Base-by-base conservation (phyloP, 306 rosid species). In the Citrullus mucosospermus region DNA sequence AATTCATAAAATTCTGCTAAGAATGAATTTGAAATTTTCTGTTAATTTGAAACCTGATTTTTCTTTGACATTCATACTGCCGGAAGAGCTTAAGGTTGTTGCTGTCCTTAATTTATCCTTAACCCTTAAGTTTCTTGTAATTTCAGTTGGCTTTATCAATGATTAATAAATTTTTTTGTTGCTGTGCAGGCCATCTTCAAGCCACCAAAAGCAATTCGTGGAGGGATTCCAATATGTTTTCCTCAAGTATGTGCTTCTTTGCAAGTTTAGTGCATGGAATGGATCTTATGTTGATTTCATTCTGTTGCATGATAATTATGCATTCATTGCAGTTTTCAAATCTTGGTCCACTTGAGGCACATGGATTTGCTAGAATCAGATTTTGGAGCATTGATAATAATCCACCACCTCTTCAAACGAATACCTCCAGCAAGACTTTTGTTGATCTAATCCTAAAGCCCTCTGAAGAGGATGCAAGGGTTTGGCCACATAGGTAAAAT, bases 151-250 rank as follows among this genome's bases (percentile, higher is more conserved):
- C 59, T 53, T 56, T 48, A 11, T 60, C 14, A 39, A 41, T 66
- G 41, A 63, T 36, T 70, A 58, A 66, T 48, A 51, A 43, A 8
- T 50, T 67, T 58, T 72, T 28, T 39, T 60, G 67, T 82, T 73
- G 78, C 86, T 77, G 30, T 89, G 89, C 96, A 95, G 99, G 92
- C 99, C 82, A 71, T 51, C 34, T 92, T 88, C 74, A 92, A 88
- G 88, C 93, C 97, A 77, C 97, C 96, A 1, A 92, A 89, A 81
- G 82, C 97, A 69, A 95, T 95, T 81, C 97, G 97, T 50, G 99
- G 99, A 81, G 99, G 97, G 79, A 95, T 95, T 85, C 99, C 99
- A 39, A 75, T 95, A 75, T 95, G 97, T 86, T 95, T 95, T 88
- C 99, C 99, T 38, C 99, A 95, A 80, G 98, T 95, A 86, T 73